A percentile compares a stretch with the other conserved stretches of the same genome.
These are phyloP conservation scores for Vigna unguiculata DNA, from an alignment of 306 rosid species.

Conservation along the genomic window DNA sequence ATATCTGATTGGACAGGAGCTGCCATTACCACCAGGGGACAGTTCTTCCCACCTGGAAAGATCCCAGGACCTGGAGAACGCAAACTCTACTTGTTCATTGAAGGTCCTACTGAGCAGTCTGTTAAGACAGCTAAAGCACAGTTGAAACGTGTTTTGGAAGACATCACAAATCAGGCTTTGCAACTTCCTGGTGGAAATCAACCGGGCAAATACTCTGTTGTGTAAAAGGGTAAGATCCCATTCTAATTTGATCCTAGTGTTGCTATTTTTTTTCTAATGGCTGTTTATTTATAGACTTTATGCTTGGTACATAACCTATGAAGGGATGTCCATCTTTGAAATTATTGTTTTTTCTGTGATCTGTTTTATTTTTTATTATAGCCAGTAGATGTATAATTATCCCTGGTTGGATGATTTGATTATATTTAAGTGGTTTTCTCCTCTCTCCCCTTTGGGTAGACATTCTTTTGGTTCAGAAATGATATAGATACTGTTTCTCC, in stretches of 20 bases:
- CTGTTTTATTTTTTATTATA: neutral
- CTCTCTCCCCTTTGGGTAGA: conserved; percentile 12
- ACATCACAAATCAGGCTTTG: conserved; percentile 83
- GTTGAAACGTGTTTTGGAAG: conserved; percentile 89
- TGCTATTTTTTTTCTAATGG: conserved; percentile 21
- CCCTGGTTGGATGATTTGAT: conserved; percentile 16
- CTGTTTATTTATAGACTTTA: conserved; percentile 1
- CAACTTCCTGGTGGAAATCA: conserved; percentile 92
- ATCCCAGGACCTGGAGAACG: conserved; percentile 90
- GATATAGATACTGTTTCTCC: neutral
- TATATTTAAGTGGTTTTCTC: conserved; percentile 28
- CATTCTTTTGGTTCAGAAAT: conserved; percentile 26
- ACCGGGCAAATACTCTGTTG: conserved; percentile 91
- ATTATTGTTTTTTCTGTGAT: neutral
- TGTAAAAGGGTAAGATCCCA: conserved; percentile 66
- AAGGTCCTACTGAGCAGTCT: conserved; percentile 91
- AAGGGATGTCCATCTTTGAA: conserved; percentile 1
- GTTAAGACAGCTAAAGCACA: conserved; percentile 94
- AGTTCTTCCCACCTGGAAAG: conserved; percentile 83
- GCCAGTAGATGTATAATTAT: neutral
- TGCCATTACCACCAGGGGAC: conserved; percentile 97
- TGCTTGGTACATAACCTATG: conserved; percentile 6
- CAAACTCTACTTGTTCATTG: conserved; percentile 90
- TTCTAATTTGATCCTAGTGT: conserved; percentile 33
- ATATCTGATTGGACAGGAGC: conserved; percentile 97